A percentile compares a stretch with the other conserved stretches of the same genome.
phyloP scores from a whole-genome alignment of 1,284 basidiomycete genomes.

The Stereum hirsutum region DNA sequence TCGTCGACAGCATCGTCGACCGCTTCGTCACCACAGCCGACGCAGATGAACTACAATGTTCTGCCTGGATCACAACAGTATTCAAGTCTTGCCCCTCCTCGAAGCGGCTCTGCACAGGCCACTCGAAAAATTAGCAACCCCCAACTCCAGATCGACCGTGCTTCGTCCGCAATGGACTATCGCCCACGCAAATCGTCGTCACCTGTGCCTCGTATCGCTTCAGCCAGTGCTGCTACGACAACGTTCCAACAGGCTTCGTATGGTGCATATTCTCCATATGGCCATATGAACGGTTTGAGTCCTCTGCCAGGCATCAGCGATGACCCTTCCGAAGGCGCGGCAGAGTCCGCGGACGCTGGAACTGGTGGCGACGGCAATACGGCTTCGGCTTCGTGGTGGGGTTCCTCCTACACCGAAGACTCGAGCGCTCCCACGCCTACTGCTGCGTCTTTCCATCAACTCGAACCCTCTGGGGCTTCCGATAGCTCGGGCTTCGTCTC shows the following conservation, averaged over 20 bases:
- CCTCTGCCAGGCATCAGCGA: slow-evolving; percentile 9
- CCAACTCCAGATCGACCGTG: slow-evolving; percentile 50
- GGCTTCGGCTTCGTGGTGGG: slow-evolving; percentile 50
- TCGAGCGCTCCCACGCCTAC: slow-evolving; percentile 53
- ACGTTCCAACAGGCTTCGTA: slow-evolving; percentile 36
- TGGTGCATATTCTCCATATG: slow-evolving; percentile 18
- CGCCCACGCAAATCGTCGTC: slow-evolving; percentile 38
- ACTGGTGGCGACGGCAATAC: not conserved
- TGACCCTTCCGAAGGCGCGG: slow-evolving; percentile 20
- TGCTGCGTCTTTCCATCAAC: slow-evolving; percentile 49
- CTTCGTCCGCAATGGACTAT: slow-evolving; percentile 72
- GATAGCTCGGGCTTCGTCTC: slow-evolving; percentile 69
- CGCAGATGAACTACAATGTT: slow-evolving; percentile 36
- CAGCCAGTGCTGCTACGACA: slow-evolving; percentile 40
- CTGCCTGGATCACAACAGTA: slow-evolving; percentile 20
- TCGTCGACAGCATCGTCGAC: slow-evolving; percentile 71
- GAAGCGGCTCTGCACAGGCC: slow-evolving; percentile 62
- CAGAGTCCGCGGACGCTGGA: slow-evolving; percentile 5
- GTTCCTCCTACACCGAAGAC: slow-evolving; percentile 36
- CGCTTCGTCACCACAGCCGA: slow-evolving; percentile 63
- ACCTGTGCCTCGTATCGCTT: slow-evolving; percentile 41
- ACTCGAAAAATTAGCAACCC: slow-evolving; percentile 32
- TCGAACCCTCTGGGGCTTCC: slow-evolving; percentile 25
- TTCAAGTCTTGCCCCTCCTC: slow-evolving; percentile 26
- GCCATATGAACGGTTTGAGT: slow-evolving; percentile 2